Base-by-base conservation (phyloP, 2,329 filamentous ascomycete species). In the Zymoseptoria passerinii region DNA sequence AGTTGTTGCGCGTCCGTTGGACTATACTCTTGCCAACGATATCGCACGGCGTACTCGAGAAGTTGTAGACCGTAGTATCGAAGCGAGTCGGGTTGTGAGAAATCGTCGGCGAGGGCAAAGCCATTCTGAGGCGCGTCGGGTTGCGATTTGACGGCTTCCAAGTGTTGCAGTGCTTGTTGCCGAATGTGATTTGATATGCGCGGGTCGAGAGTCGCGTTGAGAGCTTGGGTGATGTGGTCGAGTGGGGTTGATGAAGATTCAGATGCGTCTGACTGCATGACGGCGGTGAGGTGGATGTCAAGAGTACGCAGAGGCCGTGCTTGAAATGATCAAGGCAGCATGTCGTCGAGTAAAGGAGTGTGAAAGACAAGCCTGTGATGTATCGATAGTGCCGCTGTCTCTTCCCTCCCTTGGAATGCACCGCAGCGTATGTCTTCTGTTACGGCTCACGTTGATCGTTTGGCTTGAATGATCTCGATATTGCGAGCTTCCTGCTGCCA, bases 61-160 rank as follows among this genome's bases (percentile, higher is more conserved):
- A 99, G 81, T 28, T 92, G 95, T 29, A 99, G 82, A 58, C 92
- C 94, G 73, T 95, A 99, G 76, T 97, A 92, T 67, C 94, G 88
- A 58, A 97, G 88, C 56, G 94, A 83, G 48, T 90, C 84, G 56
- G 89, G 82, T 71, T 95, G 90, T 44, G 81, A 78, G 68, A 80
- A 82, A 73, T 94, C 86, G 65, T 83, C 84, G 50, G 92, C 92
- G 60, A 99, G 83, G 23, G 82, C 82, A 75, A 90, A 95, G 65
- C 94, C 94, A 76, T 94, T 87, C 53, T 88, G 84, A 1, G 91
- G 90, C 4, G 92, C 92, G 68, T 92, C 85, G 58, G 83, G 79
- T 67, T 88, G 83, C 52, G 83, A 81, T 76, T 96, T 97, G 68
- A 95, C 82, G 20, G 87, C 78, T 72, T 99, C 94, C 65, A 99